A percentile compares a stretch with the other conserved stretches of the same genome.
Evolutionary conservation across 306 rosid species (phyloP).

Genomic region (Adenanthera pavonina): DNA sequence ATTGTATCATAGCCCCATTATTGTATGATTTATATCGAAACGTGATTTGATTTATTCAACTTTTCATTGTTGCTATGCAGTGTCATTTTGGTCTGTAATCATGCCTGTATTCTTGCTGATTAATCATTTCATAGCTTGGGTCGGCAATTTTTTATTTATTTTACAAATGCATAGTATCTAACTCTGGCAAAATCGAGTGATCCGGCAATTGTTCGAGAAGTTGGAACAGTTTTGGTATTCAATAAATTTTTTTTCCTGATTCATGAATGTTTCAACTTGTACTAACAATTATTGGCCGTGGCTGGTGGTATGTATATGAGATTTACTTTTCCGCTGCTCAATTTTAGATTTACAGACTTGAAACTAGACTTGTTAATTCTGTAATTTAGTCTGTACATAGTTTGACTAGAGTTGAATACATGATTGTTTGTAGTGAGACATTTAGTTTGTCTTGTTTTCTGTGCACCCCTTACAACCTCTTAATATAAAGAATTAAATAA

Average conservation of each 20-base stretch:
- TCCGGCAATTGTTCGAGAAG: background rate
- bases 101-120: constrained; percentile 19
- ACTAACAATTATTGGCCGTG: background rate
- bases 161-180: background rate
- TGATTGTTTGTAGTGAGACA: background rate
- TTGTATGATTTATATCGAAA: constrained; percentile 13
- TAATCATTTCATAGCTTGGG: background rate
- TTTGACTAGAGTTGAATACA: background rate
- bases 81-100: background rate
- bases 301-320: background rate
- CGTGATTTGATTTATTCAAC: background rate
- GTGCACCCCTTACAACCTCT: constrained; percentile 45
- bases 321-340: background rate
- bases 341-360: background rate
- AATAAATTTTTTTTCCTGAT: background rate
- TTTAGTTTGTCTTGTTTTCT: background rate
- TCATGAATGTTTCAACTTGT: background rate
- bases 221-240: background rate
- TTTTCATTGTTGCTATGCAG: background rate
- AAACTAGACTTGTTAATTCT: background rate
- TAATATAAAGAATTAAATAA: constrained; percentile 72
- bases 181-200: background rate
- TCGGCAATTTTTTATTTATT: background rate
- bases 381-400: background rate
- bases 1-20: constrained; percentile 23